These are phyloP conservation scores for Fimicolochytrium jonesii DNA, from an alignment of 192 early-diverging fungal species.

Conservation along the genomic window DNA sequence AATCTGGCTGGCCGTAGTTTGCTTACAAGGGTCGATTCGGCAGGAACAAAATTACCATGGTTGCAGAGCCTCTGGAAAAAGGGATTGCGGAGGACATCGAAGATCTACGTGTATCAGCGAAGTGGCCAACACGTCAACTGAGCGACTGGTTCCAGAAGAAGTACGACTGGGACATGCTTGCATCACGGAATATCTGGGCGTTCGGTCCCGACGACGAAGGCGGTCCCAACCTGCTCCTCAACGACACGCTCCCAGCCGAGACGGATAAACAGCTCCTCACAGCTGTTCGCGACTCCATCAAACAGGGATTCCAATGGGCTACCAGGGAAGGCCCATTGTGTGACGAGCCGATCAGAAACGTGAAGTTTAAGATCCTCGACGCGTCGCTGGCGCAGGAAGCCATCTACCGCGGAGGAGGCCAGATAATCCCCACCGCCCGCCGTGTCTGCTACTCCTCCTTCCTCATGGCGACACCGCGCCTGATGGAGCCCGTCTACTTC, in stretches of 20 bases:
- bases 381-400: conserved; percentile 79
- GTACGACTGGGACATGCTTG: conserved; percentile 93
- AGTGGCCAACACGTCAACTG: conserved; percentile 69
- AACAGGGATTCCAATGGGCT: conserved; percentile 98
- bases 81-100: conserved; percentile 94
- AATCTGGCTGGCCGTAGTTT: background rate
- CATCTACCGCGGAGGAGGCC: conserved; percentile 90
- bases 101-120: conserved; percentile 59
- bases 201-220: conserved; percentile 85
- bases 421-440: conserved; percentile 94
- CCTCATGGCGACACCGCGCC: conserved; percentile 86
- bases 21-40: background rate
- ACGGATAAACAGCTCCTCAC: conserved; percentile 76
- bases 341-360: conserved; percentile 95
- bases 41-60: conserved; percentile 94
- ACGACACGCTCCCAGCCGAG: conserved; percentile 93
- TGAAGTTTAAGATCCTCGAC: conserved; percentile 90
- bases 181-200: conserved; percentile 93
- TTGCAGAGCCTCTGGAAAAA: conserved; percentile 89
- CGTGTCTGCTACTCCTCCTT: conserved; percentile 97
- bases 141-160: conserved; percentile 78
- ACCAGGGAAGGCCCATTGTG: conserved; percentile 92
- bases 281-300: conserved; percentile 77
- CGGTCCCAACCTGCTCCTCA: conserved; percentile 89
- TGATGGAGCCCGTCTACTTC: conserved; percentile 96